These are phyloP conservation scores for Boletus rubropictus DNA, from an alignment of 768 basidiomycete genomes.

Conservation along the genomic window DNA sequence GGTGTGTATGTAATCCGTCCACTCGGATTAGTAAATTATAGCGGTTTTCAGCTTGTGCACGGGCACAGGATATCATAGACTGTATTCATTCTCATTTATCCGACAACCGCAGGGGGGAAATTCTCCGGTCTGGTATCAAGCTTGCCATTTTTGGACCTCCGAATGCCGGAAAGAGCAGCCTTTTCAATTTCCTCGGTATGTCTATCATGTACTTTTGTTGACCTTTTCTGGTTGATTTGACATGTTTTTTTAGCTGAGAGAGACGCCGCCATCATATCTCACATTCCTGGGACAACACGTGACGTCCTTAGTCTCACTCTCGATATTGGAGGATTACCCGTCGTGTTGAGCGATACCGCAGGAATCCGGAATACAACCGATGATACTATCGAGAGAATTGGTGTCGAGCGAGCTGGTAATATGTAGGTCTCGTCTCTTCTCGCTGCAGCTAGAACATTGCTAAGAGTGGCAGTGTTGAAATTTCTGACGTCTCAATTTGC, in stretches of 20 bases:
- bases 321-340: constrained; percentile 82
- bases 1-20: constrained; percentile 37
- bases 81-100: constrained; percentile 53
- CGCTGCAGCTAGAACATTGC: neutral
- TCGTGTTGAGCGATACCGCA: constrained; percentile 81
- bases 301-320: constrained; percentile 82
- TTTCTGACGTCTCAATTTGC: constrained; percentile 71
- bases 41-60: constrained; percentile 42
- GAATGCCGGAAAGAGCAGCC: constrained; percentile 89
- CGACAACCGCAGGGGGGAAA: constrained; percentile 76
- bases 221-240: neutral
- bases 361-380: constrained; percentile 69
- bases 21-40: neutral
- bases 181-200: constrained; percentile 78
- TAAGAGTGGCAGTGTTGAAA: constrained; percentile 46
- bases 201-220: neutral
- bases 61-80: constrained; percentile 43
- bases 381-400: constrained; percentile 68
- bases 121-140: constrained; percentile 74
- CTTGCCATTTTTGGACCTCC: constrained; percentile 89
- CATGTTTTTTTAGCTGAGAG: constrained; percentile 55
- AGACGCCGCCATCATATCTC: constrained; percentile 86
- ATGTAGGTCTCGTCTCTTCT: constrained; percentile 43
- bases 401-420: constrained; percentile 64
- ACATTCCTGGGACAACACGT: constrained; percentile 83